phyloP scores from a whole-genome alignment of 345 rosid species.

The Gossypium bickii region DNA sequence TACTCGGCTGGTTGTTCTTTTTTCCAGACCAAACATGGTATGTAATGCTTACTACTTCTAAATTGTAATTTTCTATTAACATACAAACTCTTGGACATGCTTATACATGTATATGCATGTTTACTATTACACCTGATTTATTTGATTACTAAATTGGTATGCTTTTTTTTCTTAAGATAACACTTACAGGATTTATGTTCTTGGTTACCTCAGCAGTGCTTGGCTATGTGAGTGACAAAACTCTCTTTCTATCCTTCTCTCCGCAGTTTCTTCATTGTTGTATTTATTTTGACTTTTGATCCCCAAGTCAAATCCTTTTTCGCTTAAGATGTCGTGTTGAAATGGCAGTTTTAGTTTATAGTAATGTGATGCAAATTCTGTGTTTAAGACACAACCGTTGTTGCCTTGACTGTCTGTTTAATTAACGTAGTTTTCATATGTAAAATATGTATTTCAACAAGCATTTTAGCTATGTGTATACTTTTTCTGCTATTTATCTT shows the following conservation, averaged over 20 bases:
- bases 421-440: background rate
- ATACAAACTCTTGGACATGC: background rate
- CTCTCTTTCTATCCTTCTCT: conserved; percentile 13
- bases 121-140: background rate
- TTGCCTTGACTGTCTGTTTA: background rate
- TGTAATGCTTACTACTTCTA: conserved; percentile 18
- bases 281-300: background rate
- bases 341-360: background rate
- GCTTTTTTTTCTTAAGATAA: conserved; percentile 51
- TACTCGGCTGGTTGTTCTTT: conserved; percentile 20
- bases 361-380: background rate
- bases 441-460: background rate
- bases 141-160: conserved; percentile 1
- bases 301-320: background rate
- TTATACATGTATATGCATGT: background rate
- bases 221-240: conserved; percentile 68
- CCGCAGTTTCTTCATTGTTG: background rate
- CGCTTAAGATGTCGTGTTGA: background rate
- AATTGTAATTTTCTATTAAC: background rate
- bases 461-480: background rate
- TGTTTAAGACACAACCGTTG: background rate
- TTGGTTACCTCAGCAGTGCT: conserved; percentile 75
- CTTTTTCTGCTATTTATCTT: background rate
- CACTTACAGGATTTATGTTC: conserved; percentile 90
- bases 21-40: conserved; percentile 89